Base-by-base conservation (phyloP, 2,329 filamentous ascomycete species). In the Biscogniauxia sp. region DNA sequence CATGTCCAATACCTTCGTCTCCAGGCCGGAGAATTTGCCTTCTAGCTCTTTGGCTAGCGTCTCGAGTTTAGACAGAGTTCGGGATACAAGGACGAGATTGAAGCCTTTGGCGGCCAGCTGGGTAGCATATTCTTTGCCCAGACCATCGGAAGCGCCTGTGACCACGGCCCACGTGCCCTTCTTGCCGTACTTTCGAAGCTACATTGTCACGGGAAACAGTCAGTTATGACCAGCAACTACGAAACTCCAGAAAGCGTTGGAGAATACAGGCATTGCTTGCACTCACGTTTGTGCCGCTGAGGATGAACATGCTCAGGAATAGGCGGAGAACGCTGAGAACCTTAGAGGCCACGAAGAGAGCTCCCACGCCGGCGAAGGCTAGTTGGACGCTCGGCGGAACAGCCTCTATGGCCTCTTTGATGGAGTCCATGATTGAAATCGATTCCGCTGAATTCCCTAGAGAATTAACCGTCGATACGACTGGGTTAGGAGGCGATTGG, bases 131-230 rank as follows among this genome's bases (percentile, higher is more conserved):
- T 99, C 95, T 79, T 97, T 98, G 74, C 95, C 95, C 64, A 99
- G 88, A 66, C 95, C 96, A 77, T 99, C 95, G 11, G 93, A 97
- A 56, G 94, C 95, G 65, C 95, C 95, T 25, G 95, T 99, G 50
- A 99, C 85, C 58, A 99, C 86, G 32, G 92, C 95, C 93, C 94
- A 99, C 61, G 90, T 93, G 64, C 94, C 94, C 71, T 92, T 92
- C 69, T 90, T 90, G 68, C 93, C 95, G 79, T 96, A 98, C 68
- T 90, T 92, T 69, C 88, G 88, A 61, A 99, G 88, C 94, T 96
- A 57, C 53, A 61, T 20, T 9, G 20, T 37, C 20, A 25, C n/a
- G 19, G 25, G 51, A 63, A 63, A n/a, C 9, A 4, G 59, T 73
- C 19, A 73, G 68, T 51, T 37, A 54, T 54, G 2, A 25, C 19